Conservation (phyloP, 441 rosid species). For the Populus tomentosa region DNA sequence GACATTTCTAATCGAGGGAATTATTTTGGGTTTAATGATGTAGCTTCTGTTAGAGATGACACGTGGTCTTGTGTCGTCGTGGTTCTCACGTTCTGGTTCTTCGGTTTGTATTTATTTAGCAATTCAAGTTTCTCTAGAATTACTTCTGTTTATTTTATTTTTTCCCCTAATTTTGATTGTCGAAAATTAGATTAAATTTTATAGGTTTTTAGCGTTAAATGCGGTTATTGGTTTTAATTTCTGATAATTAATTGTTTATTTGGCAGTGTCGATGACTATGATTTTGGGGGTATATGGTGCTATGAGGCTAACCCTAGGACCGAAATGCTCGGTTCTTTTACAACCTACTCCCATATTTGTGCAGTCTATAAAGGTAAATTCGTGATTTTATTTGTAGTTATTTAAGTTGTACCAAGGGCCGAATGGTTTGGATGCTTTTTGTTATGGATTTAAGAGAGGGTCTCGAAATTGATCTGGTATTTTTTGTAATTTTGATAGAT, state of each 20-base stretch:
- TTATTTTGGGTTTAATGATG: slow-evolving; percentile 28
- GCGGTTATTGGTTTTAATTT: not conserved
- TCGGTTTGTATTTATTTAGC: slow-evolving; percentile 43
- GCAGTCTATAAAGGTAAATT: slow-evolving; percentile 62
- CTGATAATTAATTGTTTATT: slow-evolving; percentile 13
- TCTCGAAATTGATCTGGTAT: not conserved
- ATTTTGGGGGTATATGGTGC: slow-evolving; percentile 62
- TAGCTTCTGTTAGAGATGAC: slow-evolving; percentile 47
- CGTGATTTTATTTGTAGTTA: not conserved
- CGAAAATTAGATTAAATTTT: not conserved
- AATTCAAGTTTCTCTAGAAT: not conserved
- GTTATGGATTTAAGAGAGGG: not conserved
- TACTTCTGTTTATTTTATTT: not conserved
- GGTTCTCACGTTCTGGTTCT: slow-evolving; percentile 57
- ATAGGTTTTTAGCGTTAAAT: not conserved
- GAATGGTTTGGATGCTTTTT: not conserved
- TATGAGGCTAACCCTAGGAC: slow-evolving; percentile 50
- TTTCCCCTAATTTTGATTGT: not conserved
- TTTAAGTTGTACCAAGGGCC: not conserved
- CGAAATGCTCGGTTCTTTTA: slow-evolving; percentile 50
- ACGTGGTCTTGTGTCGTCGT: slow-evolving; percentile 90
- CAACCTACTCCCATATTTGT: slow-evolving; percentile 67
- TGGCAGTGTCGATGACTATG: slow-evolving; percentile 69
- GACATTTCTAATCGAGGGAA: slow-evolving; percentile 43
- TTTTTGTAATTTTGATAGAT: slow-evolving; percentile 8